Conservation (phyloP, 805 yeast species). For the Isabelozyma heimii region DNA sequence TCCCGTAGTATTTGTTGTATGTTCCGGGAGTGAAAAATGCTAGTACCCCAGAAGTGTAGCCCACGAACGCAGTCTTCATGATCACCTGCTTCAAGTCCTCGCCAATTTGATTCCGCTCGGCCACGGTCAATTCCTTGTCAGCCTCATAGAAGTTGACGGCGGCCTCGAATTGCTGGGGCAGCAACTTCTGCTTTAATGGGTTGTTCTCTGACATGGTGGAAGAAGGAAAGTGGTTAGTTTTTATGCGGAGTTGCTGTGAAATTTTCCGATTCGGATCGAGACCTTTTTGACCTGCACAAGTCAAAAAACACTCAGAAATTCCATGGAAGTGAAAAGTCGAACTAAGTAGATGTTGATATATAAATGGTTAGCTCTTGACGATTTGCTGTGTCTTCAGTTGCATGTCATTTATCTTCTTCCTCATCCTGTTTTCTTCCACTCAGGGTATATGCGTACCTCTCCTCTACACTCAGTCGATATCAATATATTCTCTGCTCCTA, state of each 20-base stretch:
- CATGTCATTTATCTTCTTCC: too few relatives aligned
- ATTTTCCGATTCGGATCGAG: neutral
- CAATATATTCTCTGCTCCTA: too few relatives aligned
- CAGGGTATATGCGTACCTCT: too few relatives aligned
- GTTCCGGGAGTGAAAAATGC: slow-evolving; percentile 32
- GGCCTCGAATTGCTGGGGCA: slow-evolving; percentile 36
- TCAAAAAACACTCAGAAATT: too few relatives aligned
- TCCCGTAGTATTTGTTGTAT: slow-evolving; percentile 7
- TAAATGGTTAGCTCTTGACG: too few relatives aligned
- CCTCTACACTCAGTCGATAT: too few relatives aligned
- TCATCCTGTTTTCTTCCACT: too few relatives aligned
- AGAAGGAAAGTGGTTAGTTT: neutral
- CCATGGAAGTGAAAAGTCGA: too few relatives aligned
- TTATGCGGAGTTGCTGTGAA: neutral
- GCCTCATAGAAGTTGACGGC: slow-evolving; percentile 40
- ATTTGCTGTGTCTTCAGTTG: too few relatives aligned
- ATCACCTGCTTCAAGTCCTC: slow-evolving; percentile 26
- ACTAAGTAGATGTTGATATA: too few relatives aligned
- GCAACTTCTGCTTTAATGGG: slow-evolving; percentile 25
- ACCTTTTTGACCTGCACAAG: too few relatives aligned
- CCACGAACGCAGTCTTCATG: slow-evolving; percentile 19
- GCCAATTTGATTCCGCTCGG: slow-evolving; percentile 30
- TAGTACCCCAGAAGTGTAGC: slow-evolving; percentile 22
- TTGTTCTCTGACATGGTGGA: slow-evolving; percentile 9
- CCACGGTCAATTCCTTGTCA: slow-evolving; percentile 27